Evolutionary conservation across 2,329 filamentous ascomycete species (phyloP).

Genomic region (Madurella fahalii): DNA sequence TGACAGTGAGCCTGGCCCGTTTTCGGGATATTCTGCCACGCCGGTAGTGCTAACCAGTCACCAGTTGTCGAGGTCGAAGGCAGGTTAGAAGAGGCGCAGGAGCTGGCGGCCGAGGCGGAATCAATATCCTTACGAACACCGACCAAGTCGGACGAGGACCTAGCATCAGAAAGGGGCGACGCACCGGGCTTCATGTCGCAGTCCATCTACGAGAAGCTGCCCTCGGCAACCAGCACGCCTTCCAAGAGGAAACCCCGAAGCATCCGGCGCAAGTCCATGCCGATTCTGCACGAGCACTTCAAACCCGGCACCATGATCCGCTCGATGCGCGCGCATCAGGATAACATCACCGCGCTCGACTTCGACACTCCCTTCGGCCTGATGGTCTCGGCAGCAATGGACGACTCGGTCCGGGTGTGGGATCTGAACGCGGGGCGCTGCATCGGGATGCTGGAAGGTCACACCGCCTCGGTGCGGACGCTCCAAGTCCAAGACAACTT

Average conservation of each 20-base stretch:
- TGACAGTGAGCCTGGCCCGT: conserved; percentile 59
- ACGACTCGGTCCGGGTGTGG: conserved; percentile 94
- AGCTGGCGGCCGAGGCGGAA: conserved; percentile 55
- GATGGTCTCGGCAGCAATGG: conserved; percentile 84
- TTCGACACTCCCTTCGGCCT: conserved; percentile 98
- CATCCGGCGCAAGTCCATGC: conserved; percentile 77
- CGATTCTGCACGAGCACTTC: conserved; percentile 92
- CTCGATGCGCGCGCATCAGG: conserved; percentile 82
- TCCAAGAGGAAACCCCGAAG: conserved; percentile 51
- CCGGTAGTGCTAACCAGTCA: conserved; percentile 11
- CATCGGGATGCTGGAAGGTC: conserved; percentile 86
- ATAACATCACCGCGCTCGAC: conserved; percentile 84
- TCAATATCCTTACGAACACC: conserved; percentile 50
- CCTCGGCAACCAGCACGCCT: conserved; percentile 48
- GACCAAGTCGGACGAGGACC: conserved; percentile 51
- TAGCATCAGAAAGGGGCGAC: conserved; percentile 48
- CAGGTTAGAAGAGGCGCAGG: conserved; percentile 58
- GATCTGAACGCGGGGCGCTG: conserved; percentile 91
- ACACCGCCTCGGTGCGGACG: conserved; percentile 87
- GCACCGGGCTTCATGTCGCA: conserved; percentile 82
- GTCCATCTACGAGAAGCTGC: conserved; percentile 92
- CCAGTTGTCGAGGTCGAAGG: conserved; percentile 61
- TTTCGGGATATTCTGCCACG: background rate
- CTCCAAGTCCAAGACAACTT: conserved; percentile 95
- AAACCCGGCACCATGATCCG: conserved; percentile 83